These are phyloP conservation scores for Neofusicoccum parvum DNA, from an alignment of 2,329 filamentous ascomycete species.

Conservation along the genomic window DNA sequence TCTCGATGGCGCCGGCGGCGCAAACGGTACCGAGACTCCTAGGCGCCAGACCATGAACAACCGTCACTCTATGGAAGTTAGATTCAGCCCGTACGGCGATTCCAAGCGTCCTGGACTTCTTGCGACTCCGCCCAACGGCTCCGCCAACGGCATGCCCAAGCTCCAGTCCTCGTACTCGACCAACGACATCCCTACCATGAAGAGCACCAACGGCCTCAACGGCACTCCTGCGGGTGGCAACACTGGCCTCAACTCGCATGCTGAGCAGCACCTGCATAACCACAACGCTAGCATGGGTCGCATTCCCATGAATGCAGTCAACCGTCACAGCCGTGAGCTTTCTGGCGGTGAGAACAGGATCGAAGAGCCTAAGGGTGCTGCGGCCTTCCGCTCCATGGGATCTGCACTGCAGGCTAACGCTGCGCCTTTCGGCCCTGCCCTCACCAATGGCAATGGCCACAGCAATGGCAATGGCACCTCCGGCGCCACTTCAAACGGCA, in stretches of 20 bases:
- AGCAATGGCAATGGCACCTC: neutral
- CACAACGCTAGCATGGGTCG: constrained; percentile 83
- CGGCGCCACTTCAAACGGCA: neutral
- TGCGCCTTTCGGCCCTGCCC: constrained; percentile 72
- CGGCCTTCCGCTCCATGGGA: constrained; percentile 62
- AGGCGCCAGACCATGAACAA: constrained; percentile 39
- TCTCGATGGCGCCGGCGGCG: constrained; percentile 16
- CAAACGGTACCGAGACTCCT: constrained; percentile 33
- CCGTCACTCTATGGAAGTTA: constrained; percentile 53
- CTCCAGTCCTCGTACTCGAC: constrained; percentile 87
- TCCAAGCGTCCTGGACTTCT: constrained; percentile 49
- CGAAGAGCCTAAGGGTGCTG: constrained; percentile 40
- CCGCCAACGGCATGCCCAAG: constrained; percentile 66
- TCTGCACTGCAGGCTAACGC: constrained; percentile 80
- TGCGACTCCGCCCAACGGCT: constrained; percentile 63
- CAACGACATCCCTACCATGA: constrained; percentile 84
- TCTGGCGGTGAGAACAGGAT: constrained; percentile 49
- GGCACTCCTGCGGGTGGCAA: constrained; percentile 28
- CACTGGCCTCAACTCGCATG: constrained; percentile 50
- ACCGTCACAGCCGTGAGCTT: constrained; percentile 72
- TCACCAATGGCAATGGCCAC: constrained; percentile 26
- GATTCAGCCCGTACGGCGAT: constrained; percentile 41
- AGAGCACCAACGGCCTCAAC: constrained; percentile 62
- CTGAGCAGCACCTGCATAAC: constrained; percentile 63
- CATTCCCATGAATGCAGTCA: constrained; percentile 68